Conservation (phyloP, 306 rosid genomes). For the Acacia acuminata region DNA sequence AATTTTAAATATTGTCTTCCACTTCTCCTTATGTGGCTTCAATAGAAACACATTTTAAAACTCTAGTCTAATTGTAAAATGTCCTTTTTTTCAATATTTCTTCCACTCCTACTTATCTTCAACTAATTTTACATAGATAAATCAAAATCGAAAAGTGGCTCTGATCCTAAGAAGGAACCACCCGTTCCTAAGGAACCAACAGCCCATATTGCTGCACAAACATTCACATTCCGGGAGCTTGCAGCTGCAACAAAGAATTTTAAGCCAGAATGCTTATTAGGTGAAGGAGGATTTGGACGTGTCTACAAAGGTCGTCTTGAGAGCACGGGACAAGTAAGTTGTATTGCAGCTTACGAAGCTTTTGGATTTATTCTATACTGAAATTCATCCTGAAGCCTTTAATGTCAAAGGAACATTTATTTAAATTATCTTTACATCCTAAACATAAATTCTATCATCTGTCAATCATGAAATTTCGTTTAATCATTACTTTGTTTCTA, state of each 20-base stretch:
- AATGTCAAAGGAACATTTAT: conserved; percentile 15
- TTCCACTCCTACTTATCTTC: not conserved
- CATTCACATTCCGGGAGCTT: conserved; percentile 76
- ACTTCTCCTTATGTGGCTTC: conserved; percentile 1
- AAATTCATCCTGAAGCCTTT: conserved; percentile 6
- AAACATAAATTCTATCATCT: not conserved
- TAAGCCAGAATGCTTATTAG: conserved; percentile 61
- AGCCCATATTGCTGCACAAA: conserved; percentile 68
- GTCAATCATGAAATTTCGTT: not conserved
- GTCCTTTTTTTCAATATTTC: not conserved
- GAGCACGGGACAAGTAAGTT: conserved; percentile 69
- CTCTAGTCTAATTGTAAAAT: not conserved
- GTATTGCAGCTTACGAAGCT: not conserved
- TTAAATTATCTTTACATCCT: not conserved
- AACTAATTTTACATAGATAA: conserved; percentile 43
- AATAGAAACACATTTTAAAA: not conserved
- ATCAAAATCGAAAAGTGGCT: conserved; percentile 48
- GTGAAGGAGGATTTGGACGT: conserved; percentile 84
- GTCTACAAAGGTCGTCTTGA: conserved; percentile 79
- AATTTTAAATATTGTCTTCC: not conserved
- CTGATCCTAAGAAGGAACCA: conserved; percentile 69
- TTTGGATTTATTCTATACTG: conserved; percentile 7
- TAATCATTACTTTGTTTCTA: not conserved
- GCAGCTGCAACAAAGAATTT: conserved; percentile 75
- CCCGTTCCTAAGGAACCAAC: conserved; percentile 52